Base-by-base conservation (phyloP, 805 yeast species). In the Yamadazyma ubonensis region DNA sequence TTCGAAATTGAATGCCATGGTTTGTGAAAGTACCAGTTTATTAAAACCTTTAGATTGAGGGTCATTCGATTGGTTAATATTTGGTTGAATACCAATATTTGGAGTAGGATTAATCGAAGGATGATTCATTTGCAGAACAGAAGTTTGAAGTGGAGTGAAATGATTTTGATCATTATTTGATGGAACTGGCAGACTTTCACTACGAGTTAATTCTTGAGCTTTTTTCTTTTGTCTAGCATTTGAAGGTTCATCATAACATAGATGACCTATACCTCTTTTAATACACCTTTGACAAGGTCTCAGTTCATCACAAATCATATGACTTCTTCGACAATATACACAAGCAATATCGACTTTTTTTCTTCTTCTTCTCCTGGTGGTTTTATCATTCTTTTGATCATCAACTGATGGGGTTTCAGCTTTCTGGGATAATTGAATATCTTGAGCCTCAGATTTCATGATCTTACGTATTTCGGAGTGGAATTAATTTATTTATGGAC, bases 261-360 rank as follows among this genome's bases (percentile, higher is more conserved):
- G 62, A 60, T 89, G 96, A 3, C 93, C 90, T 33, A 90, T 91
- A 28, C 86, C 86, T 50, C 97, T 70, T 59, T 85, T 86, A 7
- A 90, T 71, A 61, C 98, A 90, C 30, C 96, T 70, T 36, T 80
- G 76, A 54, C 96, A 86, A 5, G 93, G 80, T 52, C 87, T 61
- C 14, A 77, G 67, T 29, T 81, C 83, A 58, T 89, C 96, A 63
- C 98, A 90, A 21, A 88, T 85, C 90, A 90, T 86, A 59, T 90
- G 98, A 0, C 96, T 86, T 39, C 98, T 70, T 28, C 96, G 76
- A 58, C 97, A 90, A 55, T 86, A 90, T 1, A 90, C 84, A 63
- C 98, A 90, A 0, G 98, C 95, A 36, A 73, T 66, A 15, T 68
- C 75, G 10, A 75, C 78, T 53, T 80, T 78, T 53, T 75, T 65